Evolutionary conservation across 2,329 filamentous ascomycete species (phyloP).

Genomic region (Verticillium tricorpus): DNA sequence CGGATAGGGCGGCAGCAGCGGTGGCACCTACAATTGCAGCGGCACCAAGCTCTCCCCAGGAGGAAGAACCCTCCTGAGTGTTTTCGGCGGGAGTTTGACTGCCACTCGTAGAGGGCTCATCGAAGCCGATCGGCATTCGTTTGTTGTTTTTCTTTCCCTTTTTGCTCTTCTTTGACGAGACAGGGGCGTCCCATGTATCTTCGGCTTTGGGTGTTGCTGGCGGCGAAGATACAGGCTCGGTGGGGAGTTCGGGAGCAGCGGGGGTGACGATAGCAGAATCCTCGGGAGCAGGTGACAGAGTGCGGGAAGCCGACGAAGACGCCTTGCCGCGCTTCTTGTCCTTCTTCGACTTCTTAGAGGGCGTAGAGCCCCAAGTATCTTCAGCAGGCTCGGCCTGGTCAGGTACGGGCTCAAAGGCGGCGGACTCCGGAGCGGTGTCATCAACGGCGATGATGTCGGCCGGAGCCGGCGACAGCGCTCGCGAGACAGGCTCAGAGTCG

Average conservation of each 20-base stretch:
- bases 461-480: not conserved
- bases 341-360: slow-evolving; percentile 15
- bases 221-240: not conserved
- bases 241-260: not conserved
- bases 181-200: slow-evolving; percentile 12
- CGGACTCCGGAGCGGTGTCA: not conserved
- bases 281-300: slow-evolving; percentile 1
- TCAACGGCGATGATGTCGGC: not conserved
- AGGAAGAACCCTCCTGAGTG: not conserved
- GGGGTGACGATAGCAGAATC: not conserved
- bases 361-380: slow-evolving; percentile 1
- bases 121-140: not conserved
- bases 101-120: not conserved
- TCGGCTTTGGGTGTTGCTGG: slow-evolving; percentile 5
- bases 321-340: slow-evolving; percentile 8
- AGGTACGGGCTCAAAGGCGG: not conserved
- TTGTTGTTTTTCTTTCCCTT: slow-evolving; percentile 19
- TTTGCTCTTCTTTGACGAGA: slow-evolving; percentile 22
- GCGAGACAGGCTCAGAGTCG: not conserved
- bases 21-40: not conserved
- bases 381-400: not conserved
- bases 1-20: not conserved
- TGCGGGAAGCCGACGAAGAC: not conserved
- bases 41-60: not conserved
- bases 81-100: not conserved